A percentile compares a stretch with the other conserved stretches of the same genome.
phyloP scores from a whole-genome alignment of 805 yeast genomes.

The Alloascoidea africana region DNA sequence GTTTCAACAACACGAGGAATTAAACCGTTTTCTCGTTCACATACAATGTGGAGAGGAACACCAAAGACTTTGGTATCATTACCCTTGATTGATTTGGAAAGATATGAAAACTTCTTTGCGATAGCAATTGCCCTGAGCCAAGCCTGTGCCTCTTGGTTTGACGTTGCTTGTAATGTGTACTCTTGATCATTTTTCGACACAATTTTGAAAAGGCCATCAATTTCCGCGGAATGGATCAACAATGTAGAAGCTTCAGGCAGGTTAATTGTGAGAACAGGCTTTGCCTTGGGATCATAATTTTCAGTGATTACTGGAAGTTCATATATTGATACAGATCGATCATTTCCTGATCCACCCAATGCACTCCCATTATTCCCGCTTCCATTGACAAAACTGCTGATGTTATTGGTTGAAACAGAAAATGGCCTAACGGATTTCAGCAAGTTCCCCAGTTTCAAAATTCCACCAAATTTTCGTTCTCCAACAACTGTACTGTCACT shows the following conservation, averaged over 20 bases:
- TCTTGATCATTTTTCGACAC: slow-evolving; percentile 34
- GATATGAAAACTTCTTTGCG: slow-evolving; percentile 13
- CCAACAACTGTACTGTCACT: neutral
- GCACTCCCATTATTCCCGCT: slow-evolving; percentile 2
- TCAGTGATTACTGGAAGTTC: slow-evolving; percentile 44
- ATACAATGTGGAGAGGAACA: slow-evolving; percentile 63
- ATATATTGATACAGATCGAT: slow-evolving; percentile 28
- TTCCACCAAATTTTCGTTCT: neutral
- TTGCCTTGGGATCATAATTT: slow-evolving; percentile 25
- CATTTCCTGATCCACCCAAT: no score
- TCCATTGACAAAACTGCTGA: neutral
- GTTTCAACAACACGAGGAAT: slow-evolving; percentile 55
- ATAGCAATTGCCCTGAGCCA: slow-evolving; percentile 38
- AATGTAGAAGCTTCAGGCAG: slow-evolving; percentile 24
- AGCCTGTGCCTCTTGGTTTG: slow-evolving; percentile 46
- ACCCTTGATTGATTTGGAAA: neutral
- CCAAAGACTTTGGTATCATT: slow-evolving; percentile 56
- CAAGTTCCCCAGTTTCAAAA: neutral
- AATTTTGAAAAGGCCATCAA: slow-evolving; percentile 27
- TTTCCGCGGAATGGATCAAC: slow-evolving; percentile 20
- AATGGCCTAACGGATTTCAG: neutral
- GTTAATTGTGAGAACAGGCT: slow-evolving; percentile 33
- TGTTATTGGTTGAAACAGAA: neutral
- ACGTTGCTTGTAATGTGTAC: slow-evolving; percentile 50
- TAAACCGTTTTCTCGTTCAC: slow-evolving; percentile 48